Evolutionary conservation across 352 stramenopile species (phyloP), one percentile per base, ranked within the genome.

Genomic region (Pythium coloratum): DNA sequence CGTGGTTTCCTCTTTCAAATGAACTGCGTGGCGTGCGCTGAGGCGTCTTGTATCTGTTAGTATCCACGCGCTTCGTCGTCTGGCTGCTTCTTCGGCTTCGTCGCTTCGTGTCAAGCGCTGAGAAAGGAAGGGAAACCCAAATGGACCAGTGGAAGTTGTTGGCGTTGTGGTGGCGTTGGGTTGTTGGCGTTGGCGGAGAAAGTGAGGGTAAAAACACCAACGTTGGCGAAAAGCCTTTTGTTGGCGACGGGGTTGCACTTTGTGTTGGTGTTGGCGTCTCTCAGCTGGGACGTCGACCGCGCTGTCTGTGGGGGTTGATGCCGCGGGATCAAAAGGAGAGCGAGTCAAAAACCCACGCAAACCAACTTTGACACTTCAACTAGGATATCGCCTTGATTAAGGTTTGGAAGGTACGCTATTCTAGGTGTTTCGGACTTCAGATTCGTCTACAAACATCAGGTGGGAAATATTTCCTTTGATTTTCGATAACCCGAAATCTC

Each of bases 291-390:
- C 42, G 42, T 1, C n/a, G 33, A 53, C 46, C 42, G 26, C 47
- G 12, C 24, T 36, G 12, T 34, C 18, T 55, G 24, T 56, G 62
- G 62, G 62, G 54, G 54, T 69, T 62, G 42, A 69, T 51, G 44
- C 54, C 62, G 49, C 49, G 26, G 1, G 49, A 34, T 69, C 62
- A 56, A 54, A 53, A 28, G 46, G 46, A 53, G 46, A 32, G 46
- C 46, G 62, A 68, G 62, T 54, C 62, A 68, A 68, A 68, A 68
- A 55, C 53, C 62, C 50, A 61, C 62, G 54, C 54, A 61, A 67
- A 62, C 62, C 53, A 68, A 68, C 54, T 46, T 24, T 60, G 56
- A 9, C 26, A 64, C 54, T 69, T 63, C 62, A 69, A 69, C 34
- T 54, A 61, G 62, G 62, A 30, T 18, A 57, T 42, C 46, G 40